A percentile compares a stretch with the other conserved stretches of the same genome.
phyloP scores from a whole-genome alignment of 164 flowering plant genomes.

The Chloranthus sessilifolius region DNA sequence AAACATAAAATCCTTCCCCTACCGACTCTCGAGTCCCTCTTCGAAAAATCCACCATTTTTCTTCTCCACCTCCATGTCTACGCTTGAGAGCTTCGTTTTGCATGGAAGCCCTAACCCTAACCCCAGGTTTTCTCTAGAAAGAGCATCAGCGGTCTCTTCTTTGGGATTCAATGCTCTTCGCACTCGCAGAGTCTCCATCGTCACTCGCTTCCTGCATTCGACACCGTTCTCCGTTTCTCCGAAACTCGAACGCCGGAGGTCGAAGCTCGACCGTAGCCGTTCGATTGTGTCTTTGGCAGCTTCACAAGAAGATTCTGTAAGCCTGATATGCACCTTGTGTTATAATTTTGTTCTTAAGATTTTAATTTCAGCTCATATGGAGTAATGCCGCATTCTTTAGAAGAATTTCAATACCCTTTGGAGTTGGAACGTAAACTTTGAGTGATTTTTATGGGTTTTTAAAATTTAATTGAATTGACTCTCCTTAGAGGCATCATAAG shows the following conservation, averaged over 20 bases:
- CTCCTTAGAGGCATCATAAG: too few species aligned
- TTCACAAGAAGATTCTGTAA: conserved; percentile 8
- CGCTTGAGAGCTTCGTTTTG: conserved; percentile 21
- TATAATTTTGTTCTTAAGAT: not conserved
- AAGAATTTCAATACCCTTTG: too few species aligned
- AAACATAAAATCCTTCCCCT: too few species aligned
- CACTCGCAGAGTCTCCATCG: conserved; percentile 9
- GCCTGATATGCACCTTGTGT: not conserved
- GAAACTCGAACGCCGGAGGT: not conserved
- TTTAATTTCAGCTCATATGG: not conserved
- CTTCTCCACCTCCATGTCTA: not conserved
- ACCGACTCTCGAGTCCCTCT: too few species aligned
- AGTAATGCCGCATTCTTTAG: not conserved
- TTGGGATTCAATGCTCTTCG: conserved; percentile 5
- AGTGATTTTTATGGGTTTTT: too few species aligned
- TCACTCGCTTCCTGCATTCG: conserved; percentile 2
- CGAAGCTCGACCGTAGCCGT: not conserved
- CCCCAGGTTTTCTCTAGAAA: conserved; percentile 13
- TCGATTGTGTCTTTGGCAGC: not conserved
- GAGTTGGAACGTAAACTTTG: too few species aligned
- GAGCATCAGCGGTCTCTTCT: conserved; percentile 18
- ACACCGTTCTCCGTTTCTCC: not conserved
- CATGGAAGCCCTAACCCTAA: conserved; percentile 23
- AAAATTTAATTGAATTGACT: too few species aligned
- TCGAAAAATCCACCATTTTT: not conserved